Conservation (phyloP, 1,284 basidiomycete species). For the Inonotus obliquus region DNA sequence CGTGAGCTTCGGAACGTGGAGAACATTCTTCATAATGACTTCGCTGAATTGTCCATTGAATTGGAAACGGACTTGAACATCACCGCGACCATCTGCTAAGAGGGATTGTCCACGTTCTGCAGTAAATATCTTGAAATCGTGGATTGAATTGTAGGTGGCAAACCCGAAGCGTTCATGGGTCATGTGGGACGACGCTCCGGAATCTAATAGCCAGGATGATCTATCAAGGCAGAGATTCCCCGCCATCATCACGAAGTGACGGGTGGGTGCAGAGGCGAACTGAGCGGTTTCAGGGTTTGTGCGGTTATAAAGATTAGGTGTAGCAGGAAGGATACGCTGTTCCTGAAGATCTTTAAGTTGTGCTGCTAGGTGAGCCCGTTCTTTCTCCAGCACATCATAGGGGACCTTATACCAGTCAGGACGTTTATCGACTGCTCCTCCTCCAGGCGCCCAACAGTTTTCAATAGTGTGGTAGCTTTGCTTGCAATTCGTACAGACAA, state of each 20-base stretch:
- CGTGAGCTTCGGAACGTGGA: no score
- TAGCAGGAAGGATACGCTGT: background rate
- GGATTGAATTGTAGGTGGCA: background rate
- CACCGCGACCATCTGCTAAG: background rate
- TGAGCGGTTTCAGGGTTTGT: no score
- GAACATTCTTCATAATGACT: no score
- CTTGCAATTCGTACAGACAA: background rate
- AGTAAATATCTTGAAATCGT: background rate
- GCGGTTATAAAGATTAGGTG: background rate
- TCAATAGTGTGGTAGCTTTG: background rate
- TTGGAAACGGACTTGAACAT: no score
- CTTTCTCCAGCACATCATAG: background rate
- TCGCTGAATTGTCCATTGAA: no score
- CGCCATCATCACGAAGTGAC: background rate
- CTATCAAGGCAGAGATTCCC: background rate
- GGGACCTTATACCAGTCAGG: background rate
- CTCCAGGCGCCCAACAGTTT: background rate
- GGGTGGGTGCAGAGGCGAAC: no score
- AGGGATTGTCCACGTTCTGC: background rate
- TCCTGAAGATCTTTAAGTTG: background rate
- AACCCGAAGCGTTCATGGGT: background rate
- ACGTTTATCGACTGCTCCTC: background rate
- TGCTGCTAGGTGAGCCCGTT: background rate
- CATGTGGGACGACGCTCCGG: constrained; percentile 8
- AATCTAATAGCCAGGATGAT: background rate